Percentiles rank a stretch among this genome's conserved stretches.
These are phyloP conservation scores for Fraxinus americana DNA, from an alignment of 257 asterid genomes.

Conservation along the genomic window DNA sequence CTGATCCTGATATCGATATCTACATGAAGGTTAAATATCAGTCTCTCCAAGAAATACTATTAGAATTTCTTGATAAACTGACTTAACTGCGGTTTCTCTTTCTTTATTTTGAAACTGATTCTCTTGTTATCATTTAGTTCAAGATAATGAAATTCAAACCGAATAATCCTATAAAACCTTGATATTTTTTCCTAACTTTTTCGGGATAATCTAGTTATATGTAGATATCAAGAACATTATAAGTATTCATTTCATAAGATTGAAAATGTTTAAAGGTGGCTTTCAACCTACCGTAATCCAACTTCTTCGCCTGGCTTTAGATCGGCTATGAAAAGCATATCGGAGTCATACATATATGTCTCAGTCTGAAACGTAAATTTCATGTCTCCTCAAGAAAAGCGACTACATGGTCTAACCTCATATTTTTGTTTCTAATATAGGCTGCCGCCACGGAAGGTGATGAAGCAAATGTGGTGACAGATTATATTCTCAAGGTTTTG, in stretches of 20 bases:
- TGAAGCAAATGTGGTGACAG: constrained; percentile 41
- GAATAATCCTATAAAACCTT: no score
- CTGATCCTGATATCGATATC: constrained; percentile 58
- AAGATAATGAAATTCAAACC: neutral
- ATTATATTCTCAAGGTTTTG: constrained; percentile 42
- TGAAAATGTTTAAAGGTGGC: neutral
- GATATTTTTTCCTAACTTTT: no score
- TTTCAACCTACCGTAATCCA: neutral
- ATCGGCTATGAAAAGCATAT: neutral
- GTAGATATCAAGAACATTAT: neutral
- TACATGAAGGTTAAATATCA: constrained; percentile 51
- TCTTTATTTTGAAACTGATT: neutral
- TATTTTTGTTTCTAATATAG: constrained; percentile 16
- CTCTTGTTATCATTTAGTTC: neutral
- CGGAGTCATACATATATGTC: neutral
- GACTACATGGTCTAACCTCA: neutral
- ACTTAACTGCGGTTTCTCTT: neutral
- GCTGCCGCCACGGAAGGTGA: constrained; percentile 49
- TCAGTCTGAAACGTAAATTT: neutral
- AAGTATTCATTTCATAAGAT: neutral
- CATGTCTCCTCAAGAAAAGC: neutral
- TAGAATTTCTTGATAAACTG: neutral
- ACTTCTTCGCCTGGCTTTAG: neutral
- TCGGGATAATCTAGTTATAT: neutral
- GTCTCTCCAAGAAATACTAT: neutral